Evolutionary conservation across 768 basidiomycete genomes (phyloP), one percentile per base, ranked within the genome.

Genomic region (Serendipita sp.): DNA sequence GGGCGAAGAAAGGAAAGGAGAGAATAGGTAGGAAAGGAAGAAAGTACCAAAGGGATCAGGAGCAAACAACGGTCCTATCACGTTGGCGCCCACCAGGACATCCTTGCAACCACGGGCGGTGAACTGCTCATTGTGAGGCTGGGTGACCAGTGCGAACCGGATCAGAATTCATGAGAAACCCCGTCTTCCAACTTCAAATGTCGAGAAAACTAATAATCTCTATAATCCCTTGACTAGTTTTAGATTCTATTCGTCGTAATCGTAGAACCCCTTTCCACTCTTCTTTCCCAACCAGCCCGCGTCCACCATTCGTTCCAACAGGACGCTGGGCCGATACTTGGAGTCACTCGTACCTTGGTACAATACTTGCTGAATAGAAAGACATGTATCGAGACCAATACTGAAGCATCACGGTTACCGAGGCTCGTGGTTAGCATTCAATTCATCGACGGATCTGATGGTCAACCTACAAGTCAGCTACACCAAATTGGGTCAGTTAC

Each of bases 361-460:
- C 3, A 96, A 79, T 0, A 91, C 92, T 72, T 89, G 83, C 70
- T 95, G 92, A 70, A 96, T 96, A 2, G 89, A 85, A 11, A 96
- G 82, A 73, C 95, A 97, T 8, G 94, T 98, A 72, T 98, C 95
- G 30, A 98, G 84, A n/a, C 94, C 94, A 67, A 97, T 95, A 76
- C 92, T 93, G 23, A 66, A 13, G 5, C 41, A 2, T 41, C 41
- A 41, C 41, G 41, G 41, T 41, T 64, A 8, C 46, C 58, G 48
- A 44, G 63, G 45, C 63, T 65, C 28, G 63, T 65, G 47, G 48
- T 51, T n/a, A 51, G 48, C 41, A 41, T 41, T 13, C 41, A 5
- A 41, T 13, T 7, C 48, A 8, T n/a, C n/a, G 1, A 23, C 48
- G 48, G 48, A 51, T 34, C 8, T 3, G 15, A 28, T 16, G 41